Evolutionary conservation across 768 basidiomycete species (phyloP), one percentile per base, ranked within the genome.

Genomic region (Kwoniella dejecticola): DNA sequence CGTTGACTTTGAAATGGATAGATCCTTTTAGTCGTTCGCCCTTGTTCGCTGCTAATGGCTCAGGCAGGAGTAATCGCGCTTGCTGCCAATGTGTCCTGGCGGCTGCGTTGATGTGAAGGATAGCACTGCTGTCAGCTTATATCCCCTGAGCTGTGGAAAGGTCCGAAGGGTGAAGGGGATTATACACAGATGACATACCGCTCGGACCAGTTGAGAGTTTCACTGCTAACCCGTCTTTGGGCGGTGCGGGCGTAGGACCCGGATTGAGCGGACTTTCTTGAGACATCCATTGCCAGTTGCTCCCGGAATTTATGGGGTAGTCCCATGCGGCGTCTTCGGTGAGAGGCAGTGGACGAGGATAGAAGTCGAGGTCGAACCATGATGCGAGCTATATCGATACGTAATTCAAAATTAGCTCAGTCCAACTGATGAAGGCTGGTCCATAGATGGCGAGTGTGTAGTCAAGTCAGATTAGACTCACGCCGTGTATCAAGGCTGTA

Each of bases 61-160:
- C 77, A 4, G 74, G 68, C 5, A 78, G 63, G 1, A 78, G 49
- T 19, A 78, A 57, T 11, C 77, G 61, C 12, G 71, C 68, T 75
- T 78, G 77, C 72, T 78, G 77, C 77, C 77, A 78, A 58, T 78
- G 77, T 31, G 77, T 78, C 26, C 77, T 65, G n/a, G 74, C 38
- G 4, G 72, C 73, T 70, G 44, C n/a, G 33, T 15, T 42, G 26
- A 50, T 24, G 11, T 52, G 33, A 21, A 6, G n/a, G n/a, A 41
- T 36, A 12, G n/a, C 8, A 38, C 17, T 17, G 23, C 6, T 26
- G 11, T 23, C 29, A 27, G 41, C 11, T 6, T 21, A n/a, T n/a
- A n/a, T n/a, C n/a, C n/a, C n/a, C n/a, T n/a, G n/a, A n/a, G n/a
- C n/a, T n/a, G n/a, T n/a, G n/a, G n/a, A n/a, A n/a, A n/a, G n/a